These are phyloP conservation scores for Lichtheimia ornata DNA, from an alignment of 371 early-diverging fungal species.

Conservation along the genomic window DNA sequence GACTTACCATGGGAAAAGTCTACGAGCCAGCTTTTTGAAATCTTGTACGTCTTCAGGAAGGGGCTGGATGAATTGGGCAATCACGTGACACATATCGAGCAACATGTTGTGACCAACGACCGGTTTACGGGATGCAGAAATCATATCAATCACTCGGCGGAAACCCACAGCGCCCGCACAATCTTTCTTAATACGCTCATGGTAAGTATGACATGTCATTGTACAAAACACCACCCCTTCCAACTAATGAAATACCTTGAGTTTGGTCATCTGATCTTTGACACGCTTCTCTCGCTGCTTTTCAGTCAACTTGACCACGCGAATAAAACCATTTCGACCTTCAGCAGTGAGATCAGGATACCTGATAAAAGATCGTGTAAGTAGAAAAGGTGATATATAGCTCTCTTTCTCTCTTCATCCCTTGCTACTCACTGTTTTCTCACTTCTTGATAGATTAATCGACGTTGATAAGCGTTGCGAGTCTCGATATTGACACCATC, in stretches of 20 bases:
- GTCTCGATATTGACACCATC: constrained; percentile 53
- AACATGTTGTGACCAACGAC: constrained; percentile 87
- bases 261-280: constrained; percentile 19
- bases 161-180: constrained; percentile 72
- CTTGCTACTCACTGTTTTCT: constrained; percentile 43
- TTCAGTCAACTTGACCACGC: constrained; percentile 36
- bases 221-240: background rate
- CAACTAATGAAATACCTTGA: constrained; percentile 7
- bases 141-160: constrained; percentile 74
- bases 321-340: constrained; percentile 45
- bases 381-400: no score
- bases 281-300: constrained; percentile 38
- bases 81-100: constrained; percentile 76
- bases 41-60: constrained; percentile 67
- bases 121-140: constrained; percentile 68
- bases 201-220: background rate
- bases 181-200: constrained; percentile 37
- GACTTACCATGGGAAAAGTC: constrained; percentile 59
- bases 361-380: constrained; percentile 12
- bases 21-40: constrained; percentile 58
- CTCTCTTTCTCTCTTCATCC: background rate
- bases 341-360: constrained; percentile 47
- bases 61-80: constrained; percentile 67
- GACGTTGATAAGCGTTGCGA: constrained; percentile 58
- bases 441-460: constrained; percentile 72